Evolutionary conservation across 2,329 filamentous ascomycete species (phyloP).

Genomic region (Lachnellula willkommii): DNA sequence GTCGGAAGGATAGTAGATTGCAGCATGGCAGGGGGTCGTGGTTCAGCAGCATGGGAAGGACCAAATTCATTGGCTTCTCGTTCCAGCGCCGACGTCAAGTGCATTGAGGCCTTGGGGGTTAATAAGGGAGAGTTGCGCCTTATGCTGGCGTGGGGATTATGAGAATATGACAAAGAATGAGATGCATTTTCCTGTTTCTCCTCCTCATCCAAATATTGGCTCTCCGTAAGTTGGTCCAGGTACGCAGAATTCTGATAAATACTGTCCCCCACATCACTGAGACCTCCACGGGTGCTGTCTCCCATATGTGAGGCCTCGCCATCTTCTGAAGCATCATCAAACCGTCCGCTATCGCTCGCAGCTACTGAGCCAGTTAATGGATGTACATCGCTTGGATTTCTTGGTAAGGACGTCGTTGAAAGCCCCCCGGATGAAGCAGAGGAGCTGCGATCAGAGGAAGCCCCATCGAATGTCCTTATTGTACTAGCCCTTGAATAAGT

Average conservation of each 20-base stretch:
- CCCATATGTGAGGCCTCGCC: constrained; percentile 21
- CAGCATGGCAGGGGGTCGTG: constrained; percentile 11
- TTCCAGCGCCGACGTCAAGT: constrained; percentile 29
- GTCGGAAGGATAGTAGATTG: constrained; percentile 26
- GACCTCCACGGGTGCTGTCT: constrained; percentile 14
- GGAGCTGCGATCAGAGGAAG: constrained; percentile 16
- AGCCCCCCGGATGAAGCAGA: constrained; percentile 13
- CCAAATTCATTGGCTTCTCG: constrained; percentile 25
- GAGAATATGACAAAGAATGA: constrained; percentile 4
- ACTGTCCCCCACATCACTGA: constrained; percentile 25
- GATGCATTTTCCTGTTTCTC: constrained; percentile 33
- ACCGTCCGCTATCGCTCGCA: constrained; percentile 28
- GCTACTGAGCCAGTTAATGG: constrained; percentile 16
- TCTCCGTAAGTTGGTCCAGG: constrained; percentile 30
- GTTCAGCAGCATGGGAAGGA: neutral
- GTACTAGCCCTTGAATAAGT: constrained; percentile 34
- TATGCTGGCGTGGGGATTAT: constrained; percentile 20
- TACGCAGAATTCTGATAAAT: constrained; percentile 28
- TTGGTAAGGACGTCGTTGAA: constrained; percentile 16
- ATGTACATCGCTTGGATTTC: constrained; percentile 3
- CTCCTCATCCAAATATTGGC: constrained; percentile 24
- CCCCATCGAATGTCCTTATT: constrained; percentile 11
- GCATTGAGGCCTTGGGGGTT: constrained; percentile 50
- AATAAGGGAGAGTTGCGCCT: constrained; percentile 36
- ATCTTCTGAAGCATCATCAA: constrained; percentile 33